Evolutionary conservation across 306 rosid genomes (phyloP).

Genomic region (Pyrus betulifolia): DNA sequence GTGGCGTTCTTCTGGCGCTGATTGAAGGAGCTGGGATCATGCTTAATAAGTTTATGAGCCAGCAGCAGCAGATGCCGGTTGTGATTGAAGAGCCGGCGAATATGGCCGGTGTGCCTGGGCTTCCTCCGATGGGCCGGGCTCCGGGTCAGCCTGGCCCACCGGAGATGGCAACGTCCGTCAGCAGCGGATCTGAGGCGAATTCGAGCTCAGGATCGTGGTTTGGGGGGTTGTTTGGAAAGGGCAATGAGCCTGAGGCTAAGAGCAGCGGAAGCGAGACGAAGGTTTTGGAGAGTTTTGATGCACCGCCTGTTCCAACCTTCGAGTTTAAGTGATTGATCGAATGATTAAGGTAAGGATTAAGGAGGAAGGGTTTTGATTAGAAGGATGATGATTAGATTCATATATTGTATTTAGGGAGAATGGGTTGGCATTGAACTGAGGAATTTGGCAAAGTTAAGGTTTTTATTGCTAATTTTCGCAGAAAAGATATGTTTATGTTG

Average conservation of each 20-base stretch:
- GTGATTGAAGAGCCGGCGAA: constrained; percentile 48
- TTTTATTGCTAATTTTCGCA: constrained; percentile 1
- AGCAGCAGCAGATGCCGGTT: constrained; percentile 55
- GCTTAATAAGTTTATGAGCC: constrained; percentile 57
- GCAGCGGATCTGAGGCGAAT: constrained; percentile 12
- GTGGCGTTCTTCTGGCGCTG: constrained; percentile 65
- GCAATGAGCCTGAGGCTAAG: constrained; percentile 29
- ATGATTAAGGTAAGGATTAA: not conserved
- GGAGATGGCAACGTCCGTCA: not conserved
- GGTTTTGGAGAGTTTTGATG: constrained; percentile 88
- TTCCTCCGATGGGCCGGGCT: constrained; percentile 18
- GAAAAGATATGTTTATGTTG: not conserved
- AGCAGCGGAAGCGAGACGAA: constrained; percentile 72
- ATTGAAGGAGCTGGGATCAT: constrained; percentile 90
- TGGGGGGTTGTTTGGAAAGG: constrained; percentile 36
- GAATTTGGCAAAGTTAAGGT: not conserved
- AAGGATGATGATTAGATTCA: not conserved
- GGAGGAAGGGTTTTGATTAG: constrained; percentile 3
- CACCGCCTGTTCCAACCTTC: constrained; percentile 79
- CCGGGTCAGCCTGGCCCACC: constrained; percentile 18
- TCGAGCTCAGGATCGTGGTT: constrained; percentile 29
- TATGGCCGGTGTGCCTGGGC: constrained; percentile 28
- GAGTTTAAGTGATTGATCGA: constrained; percentile 65
- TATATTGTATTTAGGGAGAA: not conserved
- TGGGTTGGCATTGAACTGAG: constrained; percentile 4